A percentile compares a stretch with the other conserved stretches of the same genome.
phyloP scores from a whole-genome alignment of 148 eudicot genomes.

The Rhododendron molle region DNA sequence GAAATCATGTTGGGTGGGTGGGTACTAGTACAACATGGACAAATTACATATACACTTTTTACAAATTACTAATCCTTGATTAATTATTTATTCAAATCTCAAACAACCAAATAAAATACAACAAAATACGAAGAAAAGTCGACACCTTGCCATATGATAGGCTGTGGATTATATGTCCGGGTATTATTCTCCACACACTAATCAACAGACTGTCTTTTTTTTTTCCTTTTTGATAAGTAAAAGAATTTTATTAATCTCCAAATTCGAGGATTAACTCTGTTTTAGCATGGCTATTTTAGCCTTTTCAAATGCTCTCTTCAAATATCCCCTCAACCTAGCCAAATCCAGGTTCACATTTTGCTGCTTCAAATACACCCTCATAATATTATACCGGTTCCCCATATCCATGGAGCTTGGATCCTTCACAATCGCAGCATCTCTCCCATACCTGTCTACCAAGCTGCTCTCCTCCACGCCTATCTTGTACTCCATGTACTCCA shows the following conservation, averaged over 20 bases:
- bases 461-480: conserved; percentile 46
- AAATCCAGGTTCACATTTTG: conserved; percentile 47
- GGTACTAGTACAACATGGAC: not conserved
- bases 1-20: not conserved
- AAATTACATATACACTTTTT: not conserved
- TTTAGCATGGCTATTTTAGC: conserved; percentile 40
- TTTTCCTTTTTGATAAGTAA: not conserved
- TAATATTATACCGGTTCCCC: conserved; percentile 22
- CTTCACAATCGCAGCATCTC: conserved; percentile 29
- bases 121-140: no score
- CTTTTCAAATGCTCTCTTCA: conserved; percentile 40
- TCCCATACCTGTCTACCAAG: conserved; percentile 36
- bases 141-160: not conserved
- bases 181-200: no score
- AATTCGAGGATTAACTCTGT: not conserved
- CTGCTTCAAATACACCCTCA: conserved; percentile 48
- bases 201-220: no score
- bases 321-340: conserved; percentile 30
- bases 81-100: not conserved
- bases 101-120: no score
- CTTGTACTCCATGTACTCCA: conserved; percentile 54
- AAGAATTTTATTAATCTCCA: no score
- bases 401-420: conserved; percentile 22
- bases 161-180: not conserved
- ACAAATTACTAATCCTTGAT: not conserved